A percentile compares a stretch with the other conserved stretches of the same genome.
These are phyloP conservation scores for Chaetothyriales sp. DNA, from an alignment of 2,329 filamentous ascomycete genomes.

Conservation along the genomic window DNA sequence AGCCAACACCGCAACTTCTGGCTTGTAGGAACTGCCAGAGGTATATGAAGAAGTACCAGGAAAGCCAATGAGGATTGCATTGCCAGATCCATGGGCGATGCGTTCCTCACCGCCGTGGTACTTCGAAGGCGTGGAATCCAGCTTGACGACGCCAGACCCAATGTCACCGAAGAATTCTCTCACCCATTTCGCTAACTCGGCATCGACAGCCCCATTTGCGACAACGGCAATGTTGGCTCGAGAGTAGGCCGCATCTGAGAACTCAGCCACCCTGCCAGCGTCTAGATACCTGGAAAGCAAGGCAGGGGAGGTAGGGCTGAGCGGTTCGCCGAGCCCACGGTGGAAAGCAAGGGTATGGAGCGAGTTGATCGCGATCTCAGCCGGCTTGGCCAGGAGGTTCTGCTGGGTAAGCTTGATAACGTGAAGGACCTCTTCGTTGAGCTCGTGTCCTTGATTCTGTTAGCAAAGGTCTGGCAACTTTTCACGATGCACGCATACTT, in stretches of 20 bases:
- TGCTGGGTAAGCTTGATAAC: constrained; percentile 66
- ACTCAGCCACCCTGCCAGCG: constrained; percentile 58
- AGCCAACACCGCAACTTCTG: constrained; percentile 73
- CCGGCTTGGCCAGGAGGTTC: constrained; percentile 46
- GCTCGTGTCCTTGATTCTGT: constrained; percentile 56
- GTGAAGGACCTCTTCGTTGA: constrained; percentile 71
- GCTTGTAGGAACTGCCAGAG: constrained; percentile 58
- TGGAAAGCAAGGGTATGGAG: constrained; percentile 84
- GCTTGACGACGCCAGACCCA: constrained; percentile 34
- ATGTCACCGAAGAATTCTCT: constrained; percentile 71
- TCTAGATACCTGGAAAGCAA: constrained; percentile 68
- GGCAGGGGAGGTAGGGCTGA: constrained; percentile 56
- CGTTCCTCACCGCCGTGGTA: constrained; percentile 96
- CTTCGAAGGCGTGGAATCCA: constrained; percentile 53
- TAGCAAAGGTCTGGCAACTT: background rate
- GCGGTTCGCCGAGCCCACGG: constrained; percentile 67
- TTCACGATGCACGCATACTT: constrained; percentile 25
- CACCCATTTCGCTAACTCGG: constrained; percentile 74
- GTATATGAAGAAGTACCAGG: constrained; percentile 67
- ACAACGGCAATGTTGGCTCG: constrained; percentile 87
- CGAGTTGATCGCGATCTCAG: constrained; percentile 65
- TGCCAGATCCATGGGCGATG: constrained; percentile 58
- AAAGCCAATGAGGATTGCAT: constrained; percentile 82
- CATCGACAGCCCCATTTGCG: constrained; percentile 67
- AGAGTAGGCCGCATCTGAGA: constrained; percentile 62